phyloP scores from a whole-genome alignment of 169 alveolate species.

The Nephromyces sp. region DNA sequence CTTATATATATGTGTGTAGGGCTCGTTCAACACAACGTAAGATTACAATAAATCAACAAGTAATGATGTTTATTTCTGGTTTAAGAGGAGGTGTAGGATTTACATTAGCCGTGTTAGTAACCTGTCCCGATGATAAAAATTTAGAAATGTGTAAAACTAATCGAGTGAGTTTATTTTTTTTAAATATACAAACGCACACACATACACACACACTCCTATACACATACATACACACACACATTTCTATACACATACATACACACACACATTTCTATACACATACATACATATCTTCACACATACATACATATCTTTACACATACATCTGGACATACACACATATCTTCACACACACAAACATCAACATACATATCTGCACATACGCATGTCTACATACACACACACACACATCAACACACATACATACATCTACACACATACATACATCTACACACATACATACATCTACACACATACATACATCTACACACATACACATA shows the following conservation, averaged over 20 bases:
- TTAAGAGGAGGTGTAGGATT: not conserved
- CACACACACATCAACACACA: not conserved
- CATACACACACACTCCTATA: not conserved
- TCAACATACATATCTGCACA: not conserved
- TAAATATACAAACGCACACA: not conserved
- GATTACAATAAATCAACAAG: not conserved
- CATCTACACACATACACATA: not conserved
- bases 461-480: not conserved
- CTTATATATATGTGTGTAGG: too few species aligned
- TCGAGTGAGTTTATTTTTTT: not conserved
- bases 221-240: not conserved
- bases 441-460: not conserved
- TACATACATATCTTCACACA: not conserved
- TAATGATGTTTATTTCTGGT: not conserved
- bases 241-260: not conserved
- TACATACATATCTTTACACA: not conserved
- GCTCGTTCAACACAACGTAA: too few species aligned
- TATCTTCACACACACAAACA: not conserved
- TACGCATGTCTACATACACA: not conserved
- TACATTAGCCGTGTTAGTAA: not conserved
- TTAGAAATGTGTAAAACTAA: not conserved
- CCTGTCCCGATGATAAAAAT: not conserved
- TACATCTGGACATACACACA: not conserved
- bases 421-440: not conserved
- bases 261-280: not conserved